phyloP scores from a whole-genome alignment of 768 basidiomycete genomes.

The Nevesoporus exiguus region DNA sequence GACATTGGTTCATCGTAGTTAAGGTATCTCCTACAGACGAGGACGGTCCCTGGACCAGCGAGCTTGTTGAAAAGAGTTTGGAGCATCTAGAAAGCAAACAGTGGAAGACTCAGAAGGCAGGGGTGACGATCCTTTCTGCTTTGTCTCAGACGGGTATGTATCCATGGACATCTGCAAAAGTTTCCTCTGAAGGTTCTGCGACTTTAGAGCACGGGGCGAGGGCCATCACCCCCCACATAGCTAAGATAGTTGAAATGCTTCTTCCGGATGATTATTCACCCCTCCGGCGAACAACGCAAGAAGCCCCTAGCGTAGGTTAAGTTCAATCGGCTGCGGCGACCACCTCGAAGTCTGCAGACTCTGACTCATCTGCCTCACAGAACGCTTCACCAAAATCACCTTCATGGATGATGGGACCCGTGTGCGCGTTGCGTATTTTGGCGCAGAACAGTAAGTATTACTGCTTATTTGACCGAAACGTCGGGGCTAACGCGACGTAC shows the following conservation, averaged over 20 bases:
- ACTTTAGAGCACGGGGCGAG: background rate
- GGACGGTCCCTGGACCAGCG: conserved; percentile 7
- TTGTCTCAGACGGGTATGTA: conserved; percentile 20
- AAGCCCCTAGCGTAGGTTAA: background rate
- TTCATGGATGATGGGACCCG: conserved; percentile 25
- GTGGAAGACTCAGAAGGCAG: conserved; percentile 24
- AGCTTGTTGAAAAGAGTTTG: conserved; percentile 15
- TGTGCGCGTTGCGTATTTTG: conserved; percentile 22
- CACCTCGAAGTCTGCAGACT: background rate
- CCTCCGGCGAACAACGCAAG: background rate
- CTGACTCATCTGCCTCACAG: background rate
- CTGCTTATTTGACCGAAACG: background rate
- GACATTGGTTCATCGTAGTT: background rate
- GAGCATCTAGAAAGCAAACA: background rate
- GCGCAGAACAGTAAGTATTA: conserved; percentile 13
- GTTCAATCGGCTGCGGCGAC: background rate
- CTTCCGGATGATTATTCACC: background rate
- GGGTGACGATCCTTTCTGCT: conserved; percentile 22
- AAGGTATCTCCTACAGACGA: conserved; percentile 3
- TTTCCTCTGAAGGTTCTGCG: background rate
- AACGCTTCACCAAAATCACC: background rate
- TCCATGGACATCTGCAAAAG: background rate
- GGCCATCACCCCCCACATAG: background rate
- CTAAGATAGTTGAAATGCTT: background rate
- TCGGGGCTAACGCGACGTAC: background rate